Base-by-base conservation (phyloP, 495 filamentous ascomycete species). In the Penicillium crystallinum region DNA sequence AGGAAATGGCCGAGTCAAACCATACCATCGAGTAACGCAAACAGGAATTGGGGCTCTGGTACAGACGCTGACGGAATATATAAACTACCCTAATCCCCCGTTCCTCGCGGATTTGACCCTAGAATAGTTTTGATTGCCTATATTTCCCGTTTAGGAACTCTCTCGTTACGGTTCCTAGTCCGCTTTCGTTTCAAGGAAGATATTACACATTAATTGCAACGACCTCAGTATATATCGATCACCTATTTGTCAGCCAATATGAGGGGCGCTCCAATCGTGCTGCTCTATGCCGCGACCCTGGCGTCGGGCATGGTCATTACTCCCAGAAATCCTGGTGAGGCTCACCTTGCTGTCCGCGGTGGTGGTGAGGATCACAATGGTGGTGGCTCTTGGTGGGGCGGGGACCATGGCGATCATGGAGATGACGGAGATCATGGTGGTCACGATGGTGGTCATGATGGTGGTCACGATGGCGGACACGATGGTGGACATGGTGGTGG, bases 111-210 rank as follows among this genome's bases (percentile, higher is more conserved):
- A 6, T 29, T 42, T 14, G 18, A 14, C 42, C 10, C n/a, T 39
- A 9, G 29, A 42, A 42, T 21, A 22, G 27, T 40, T 40, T 40
- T 21, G 23, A 39, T 49, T 40, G 7, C 21, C 14, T 17, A 42
- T 41, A 41, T 50, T 50, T 3, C 41, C 25, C 27, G 18, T 47
- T 35, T 53, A 61, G 63, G 60, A 63, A 49, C 60, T 59, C 57
- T 61, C 47, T 64, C 63, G 61, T 53, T 63, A 61, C 46, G 55
- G 60, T 63, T 61, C 57, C 57, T 58, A 21, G n/a, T 41, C 19
- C 50, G 52, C 49, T 18, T 57, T 62, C 54, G 49, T 55, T 59
- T 46, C 30, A 27, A 30, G 42, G 33, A 15, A 27, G 12, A 25
- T 34, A 47, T 50, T 46, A 38, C 7, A 41, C 47, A 29, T 42